A percentile compares a stretch with the other conserved stretches of the same genome.
phyloP scores from a whole-genome alignment of 1,284 basidiomycete genomes.

The Inonotus obliquus region DNA sequence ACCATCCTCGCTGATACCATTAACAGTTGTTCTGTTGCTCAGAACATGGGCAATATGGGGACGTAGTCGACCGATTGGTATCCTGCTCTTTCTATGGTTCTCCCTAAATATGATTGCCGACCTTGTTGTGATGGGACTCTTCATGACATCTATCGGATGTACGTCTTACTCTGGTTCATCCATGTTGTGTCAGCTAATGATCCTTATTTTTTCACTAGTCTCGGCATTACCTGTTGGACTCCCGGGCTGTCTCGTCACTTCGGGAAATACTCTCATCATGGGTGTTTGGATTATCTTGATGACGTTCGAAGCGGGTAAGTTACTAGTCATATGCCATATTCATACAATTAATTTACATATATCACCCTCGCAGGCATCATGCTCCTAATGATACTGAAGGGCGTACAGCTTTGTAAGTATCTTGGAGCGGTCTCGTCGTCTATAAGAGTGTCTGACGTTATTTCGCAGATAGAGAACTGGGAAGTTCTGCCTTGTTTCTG shows the following conservation, averaged over 20 bases:
- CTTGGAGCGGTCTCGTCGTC: neutral
- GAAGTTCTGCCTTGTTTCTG: neutral
- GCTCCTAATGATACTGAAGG: neutral
- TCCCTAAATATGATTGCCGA: neutral
- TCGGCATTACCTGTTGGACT: neutral
- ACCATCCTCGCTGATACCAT: neutral
- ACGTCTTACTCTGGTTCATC: neutral
- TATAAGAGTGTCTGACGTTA: neutral
- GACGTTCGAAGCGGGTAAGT: conserved; percentile 7
- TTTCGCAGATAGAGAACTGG: neutral
- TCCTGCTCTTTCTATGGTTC: neutral
- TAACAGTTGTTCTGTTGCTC: neutral
- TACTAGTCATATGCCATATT: neutral
- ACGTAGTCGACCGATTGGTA: neutral
- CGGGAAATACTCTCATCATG: conserved; percentile 1
- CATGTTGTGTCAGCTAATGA: neutral
- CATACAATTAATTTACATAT: neutral
- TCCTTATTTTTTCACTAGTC: neutral
- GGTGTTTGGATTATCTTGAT: conserved; percentile 10
- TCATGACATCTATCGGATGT: conserved; percentile 5
- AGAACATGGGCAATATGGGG: conserved; percentile 10
- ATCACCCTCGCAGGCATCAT: neutral
- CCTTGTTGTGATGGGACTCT: conserved; percentile 4
- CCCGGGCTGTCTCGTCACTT: conserved; percentile 1
- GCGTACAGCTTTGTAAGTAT: conserved; percentile 1